phyloP scores from a whole-genome alignment of 129 eudicot species.

The Centaurea solstitialis region DNA sequence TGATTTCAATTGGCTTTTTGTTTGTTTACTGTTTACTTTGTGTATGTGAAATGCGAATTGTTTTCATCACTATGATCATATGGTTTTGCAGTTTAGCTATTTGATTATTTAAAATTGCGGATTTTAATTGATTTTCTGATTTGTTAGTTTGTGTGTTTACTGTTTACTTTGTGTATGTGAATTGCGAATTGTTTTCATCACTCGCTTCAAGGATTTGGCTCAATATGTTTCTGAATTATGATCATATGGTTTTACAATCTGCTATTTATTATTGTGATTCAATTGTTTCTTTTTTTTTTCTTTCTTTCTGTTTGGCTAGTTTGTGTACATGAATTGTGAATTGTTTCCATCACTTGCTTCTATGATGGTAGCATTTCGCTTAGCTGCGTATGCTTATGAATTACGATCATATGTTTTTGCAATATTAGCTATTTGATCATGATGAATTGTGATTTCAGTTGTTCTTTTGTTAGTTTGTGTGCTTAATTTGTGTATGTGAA shows the following conservation, averaged over 20 bases:
- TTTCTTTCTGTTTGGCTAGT: too few relatives aligned
- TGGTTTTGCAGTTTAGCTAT: background rate
- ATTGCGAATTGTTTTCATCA: constrained; percentile 1
- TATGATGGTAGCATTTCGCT: too few relatives aligned
- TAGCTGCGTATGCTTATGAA: constrained; percentile 55
- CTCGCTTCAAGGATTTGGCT: constrained; percentile 57
- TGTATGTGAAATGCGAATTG: constrained; percentile 17
- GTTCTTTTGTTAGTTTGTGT: background rate
- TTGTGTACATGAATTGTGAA: constrained; percentile 4
- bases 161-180: background rate
- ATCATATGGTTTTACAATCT: background rate
- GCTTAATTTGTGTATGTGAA: constrained; percentile 1
- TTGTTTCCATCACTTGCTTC: background rate
- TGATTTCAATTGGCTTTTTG: background rate
- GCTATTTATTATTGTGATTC: background rate
- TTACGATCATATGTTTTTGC: background rate
- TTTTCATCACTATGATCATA: background rate
- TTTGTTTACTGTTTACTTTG: background rate
- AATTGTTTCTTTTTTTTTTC: background rate
- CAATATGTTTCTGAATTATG: constrained; percentile 47
- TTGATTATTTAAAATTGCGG: background rate
- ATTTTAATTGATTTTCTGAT: background rate
- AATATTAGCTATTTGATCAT: background rate
- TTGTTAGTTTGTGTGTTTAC: background rate
- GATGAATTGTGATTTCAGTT: background rate